phyloP scores from a whole-genome alignment of 495 filamentous ascomycete genomes.

The Aspergillus wentii region DNA sequence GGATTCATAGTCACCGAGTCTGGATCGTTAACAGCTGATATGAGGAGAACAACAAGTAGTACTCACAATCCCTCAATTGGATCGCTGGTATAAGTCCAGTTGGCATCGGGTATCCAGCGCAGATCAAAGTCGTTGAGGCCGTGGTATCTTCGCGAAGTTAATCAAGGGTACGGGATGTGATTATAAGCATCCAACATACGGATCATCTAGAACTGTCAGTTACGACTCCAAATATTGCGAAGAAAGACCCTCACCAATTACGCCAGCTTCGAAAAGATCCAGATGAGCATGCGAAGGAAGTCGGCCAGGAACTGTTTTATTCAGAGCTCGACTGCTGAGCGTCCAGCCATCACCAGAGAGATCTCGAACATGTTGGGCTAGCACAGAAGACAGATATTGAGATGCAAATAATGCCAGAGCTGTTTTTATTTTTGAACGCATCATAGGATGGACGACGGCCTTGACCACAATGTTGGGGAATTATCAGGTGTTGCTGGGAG shows the following conservation, averaged over 20 bases:
- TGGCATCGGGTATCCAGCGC: slow-evolving; percentile 54
- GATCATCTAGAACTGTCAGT: slow-evolving; percentile 36
- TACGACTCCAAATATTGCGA: too few relatives aligned
- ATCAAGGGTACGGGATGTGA: too few relatives aligned
- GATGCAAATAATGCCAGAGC: slow-evolving; percentile 12
- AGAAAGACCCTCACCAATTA: slow-evolving; percentile 44
- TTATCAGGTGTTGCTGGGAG: too few relatives aligned
- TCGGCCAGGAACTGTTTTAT: slow-evolving; percentile 52
- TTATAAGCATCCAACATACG: slow-evolving; percentile 32
- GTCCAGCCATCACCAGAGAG: slow-evolving; percentile 52
- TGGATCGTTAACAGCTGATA: too few relatives aligned
- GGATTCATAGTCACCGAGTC: slow-evolving; percentile 17
- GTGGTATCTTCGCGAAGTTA: too few relatives aligned
- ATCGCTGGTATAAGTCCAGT: slow-evolving; percentile 62
- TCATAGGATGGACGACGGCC: too few relatives aligned
- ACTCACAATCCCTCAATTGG: slow-evolving; percentile 44
- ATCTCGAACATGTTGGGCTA: slow-evolving; percentile 40
- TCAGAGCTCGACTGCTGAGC: slow-evolving; percentile 44
- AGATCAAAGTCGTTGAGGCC: slow-evolving; percentile 59
- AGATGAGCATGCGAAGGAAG: slow-evolving; percentile 62
- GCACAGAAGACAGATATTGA: slow-evolving; percentile 7
- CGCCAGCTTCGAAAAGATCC: slow-evolving; percentile 49
- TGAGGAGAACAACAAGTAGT: too few relatives aligned
- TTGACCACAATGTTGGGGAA: too few relatives aligned
- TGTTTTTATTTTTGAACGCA: slow-evolving; percentile 14